Percentiles rank a stretch among this genome's conserved stretches.
Conservation (phyloP, 306 rosid genomes). For the Cyamopsis tetragonoloba region DNA sequence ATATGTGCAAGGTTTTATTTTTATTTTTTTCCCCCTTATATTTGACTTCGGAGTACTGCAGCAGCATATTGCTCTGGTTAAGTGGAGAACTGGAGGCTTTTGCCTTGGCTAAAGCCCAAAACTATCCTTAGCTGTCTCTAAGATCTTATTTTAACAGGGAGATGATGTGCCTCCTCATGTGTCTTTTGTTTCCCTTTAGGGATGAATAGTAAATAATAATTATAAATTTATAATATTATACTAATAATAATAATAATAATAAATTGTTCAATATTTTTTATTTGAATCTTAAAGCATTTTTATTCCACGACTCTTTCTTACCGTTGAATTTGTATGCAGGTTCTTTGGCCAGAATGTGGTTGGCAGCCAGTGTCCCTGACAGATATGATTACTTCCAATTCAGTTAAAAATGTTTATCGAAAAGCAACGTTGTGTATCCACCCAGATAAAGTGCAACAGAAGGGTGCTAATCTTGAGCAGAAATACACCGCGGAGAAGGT, state of each 20-base stretch:
- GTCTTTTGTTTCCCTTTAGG: neutral
- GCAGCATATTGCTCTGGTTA: neutral
- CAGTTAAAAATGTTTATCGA: conserved; percentile 74
- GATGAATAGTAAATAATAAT: neutral
- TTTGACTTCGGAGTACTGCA: too few species aligned
- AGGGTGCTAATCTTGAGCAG: conserved; percentile 71
- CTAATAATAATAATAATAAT: neutral
- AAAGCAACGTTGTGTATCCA: conserved; percentile 75
- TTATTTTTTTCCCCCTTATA: too few species aligned
- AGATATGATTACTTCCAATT: conserved; percentile 67
- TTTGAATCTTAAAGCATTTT: neutral
- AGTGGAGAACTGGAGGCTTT: neutral
- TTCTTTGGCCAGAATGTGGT: conserved; percentile 76
- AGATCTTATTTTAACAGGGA: conserved; percentile 12
- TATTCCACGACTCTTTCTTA: conserved; percentile 1
- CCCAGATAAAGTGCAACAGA: conserved; percentile 95
- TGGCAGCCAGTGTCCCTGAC: conserved; percentile 82
- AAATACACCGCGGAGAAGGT: conserved; percentile 89
- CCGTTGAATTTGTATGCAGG: conserved; percentile 48
- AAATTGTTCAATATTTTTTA: neutral
- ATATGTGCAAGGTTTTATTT: too few species aligned
- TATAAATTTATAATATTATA: too few species aligned
- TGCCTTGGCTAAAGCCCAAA: conserved; percentile 5
- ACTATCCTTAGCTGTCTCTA: neutral
- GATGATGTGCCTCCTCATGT: neutral